Conservation (phyloP, 176 grass and related monocot genomes). For the Ampelocalamus luodianensis region DNA sequence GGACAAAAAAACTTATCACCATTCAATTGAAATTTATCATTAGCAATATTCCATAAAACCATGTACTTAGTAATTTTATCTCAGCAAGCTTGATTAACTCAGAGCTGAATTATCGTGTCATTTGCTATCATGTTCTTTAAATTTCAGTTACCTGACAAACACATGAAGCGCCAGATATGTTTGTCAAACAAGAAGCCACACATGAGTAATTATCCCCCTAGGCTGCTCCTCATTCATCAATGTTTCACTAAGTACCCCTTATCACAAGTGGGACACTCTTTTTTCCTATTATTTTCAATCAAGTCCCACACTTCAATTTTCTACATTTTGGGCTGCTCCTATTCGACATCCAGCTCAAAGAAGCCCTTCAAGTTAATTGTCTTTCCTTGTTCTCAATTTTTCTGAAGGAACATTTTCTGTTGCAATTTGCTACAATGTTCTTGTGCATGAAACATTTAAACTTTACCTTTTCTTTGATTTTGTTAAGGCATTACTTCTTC, state of each 20-base stretch:
- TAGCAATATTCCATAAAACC: constrained; percentile 6
- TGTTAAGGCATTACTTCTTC: neutral
- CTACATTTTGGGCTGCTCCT: neutral
- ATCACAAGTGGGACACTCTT: neutral
- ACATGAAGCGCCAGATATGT: neutral
- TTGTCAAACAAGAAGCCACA: constrained; percentile 8
- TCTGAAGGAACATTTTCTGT: neutral
- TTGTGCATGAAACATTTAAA: neutral
- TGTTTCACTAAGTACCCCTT: constrained; percentile 1
- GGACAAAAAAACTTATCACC: neutral
- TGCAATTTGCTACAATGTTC: neutral
- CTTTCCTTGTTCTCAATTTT: neutral
- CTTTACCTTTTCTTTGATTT: neutral
- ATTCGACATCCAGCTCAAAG: neutral
- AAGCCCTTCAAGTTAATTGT: neutral
- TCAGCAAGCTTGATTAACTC: neutral
- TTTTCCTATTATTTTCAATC: constrained; percentile 11
- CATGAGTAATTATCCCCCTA: neutral
- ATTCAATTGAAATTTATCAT: neutral
- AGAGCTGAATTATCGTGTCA: neutral
- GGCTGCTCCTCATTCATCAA: neutral
- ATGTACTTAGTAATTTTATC: neutral
- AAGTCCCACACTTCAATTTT: neutral
- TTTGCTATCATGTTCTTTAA: neutral
- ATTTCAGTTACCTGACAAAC: neutral